Evolutionary conservation across 306 rosid species (phyloP), one percentile per base, ranked within the genome.

Genomic region (Cucumis sativus): DNA sequence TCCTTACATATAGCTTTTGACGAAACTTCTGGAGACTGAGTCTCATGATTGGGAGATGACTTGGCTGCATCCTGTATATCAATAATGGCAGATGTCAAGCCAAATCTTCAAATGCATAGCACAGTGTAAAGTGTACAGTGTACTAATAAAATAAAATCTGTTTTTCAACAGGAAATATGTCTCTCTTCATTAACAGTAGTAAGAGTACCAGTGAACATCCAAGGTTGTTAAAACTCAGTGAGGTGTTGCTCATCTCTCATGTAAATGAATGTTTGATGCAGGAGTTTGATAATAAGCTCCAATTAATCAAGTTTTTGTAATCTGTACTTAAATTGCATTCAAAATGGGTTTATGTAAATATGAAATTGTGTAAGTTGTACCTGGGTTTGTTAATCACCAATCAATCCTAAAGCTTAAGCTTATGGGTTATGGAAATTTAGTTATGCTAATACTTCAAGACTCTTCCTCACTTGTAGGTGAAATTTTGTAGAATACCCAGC

Each of bases 11-110:
- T 77, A 6, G 84, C 82, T 81, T 86, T 91, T 7, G 90, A 88
- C 64, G 89, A 76, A 79, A 92, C 86, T 85, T 89, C 97, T 61
- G 93, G 89, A 51, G 86, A 87, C 79, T 81, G 89, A 76, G 80
- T 77, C 57, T 89, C 83, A 64, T 88, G 88, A 75, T 82, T 89
- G 41, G 86, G 90, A 83, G 97, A 91, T 25, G 82, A 91, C 88
- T 84, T 88, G 43, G 73, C 76, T 55, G 83, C 89, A 15, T 92
- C 98, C 96, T 91, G 89, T 78, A 85, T 77, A 33, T 47, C 71
- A 60, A 47, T 8, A 43, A 76, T 20, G 40, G 6, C 14, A 5
- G 6, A 23, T 4, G 37, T 28, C 6, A 8, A 17, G 58, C 28
- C 18, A 17, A 74, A 28, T 52, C 55, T 33, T 28, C 23, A 30